Evolutionary conservation across 306 rosid species (phyloP), one percentile per base, ranked within the genome.

Genomic region (Heteromeles arbutifolia): DNA sequence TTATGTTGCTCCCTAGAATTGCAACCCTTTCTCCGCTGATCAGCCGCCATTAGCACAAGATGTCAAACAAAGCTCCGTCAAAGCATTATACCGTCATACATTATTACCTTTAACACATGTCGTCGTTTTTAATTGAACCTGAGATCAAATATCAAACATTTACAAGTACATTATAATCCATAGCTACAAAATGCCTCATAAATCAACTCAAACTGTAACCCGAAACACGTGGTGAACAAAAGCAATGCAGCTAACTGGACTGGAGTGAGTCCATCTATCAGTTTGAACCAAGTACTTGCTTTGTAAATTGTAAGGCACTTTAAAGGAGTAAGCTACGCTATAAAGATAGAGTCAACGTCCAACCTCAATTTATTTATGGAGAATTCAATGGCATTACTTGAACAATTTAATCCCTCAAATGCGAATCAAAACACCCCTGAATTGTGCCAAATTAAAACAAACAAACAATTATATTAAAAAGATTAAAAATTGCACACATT

Each of bases 1-100:
- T 84, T 88, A 41, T 81, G 83, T 45, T 84, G 93, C 84, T 92
- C 97, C 84, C 86, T 83, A 26, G 91, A 84, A 78, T 84, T 87
- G 85, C 85, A 81, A 78, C 87, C 81, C 82, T 95, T 95, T 81
- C 93, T 90, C 83, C 84, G 78, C 69, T 95, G 99, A 84, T 92
- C 95, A 80, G 99, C 96, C 69, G 92, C 98, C 99, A 95, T 95
- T 67, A 67, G 56, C 66, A 81, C 76, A 43, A 75, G 72, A 54
- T 58, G 48, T 58, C 68, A 67, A 56, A 71, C 29, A 48, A 57
- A 48, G 19, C 75, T 66, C 69, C 76, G 28, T 6, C 39, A 69
- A 37, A 66, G 74, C 61, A 66, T 79, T 69, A 78, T 31, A 78
- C n/a, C 63, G 43, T 73, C 69, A 81, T 68, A 73, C 31, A 76